Percentiles rank a stretch among this genome's conserved stretches.
These are phyloP conservation scores for Pseudogymnoascus sp. DNA, from an alignment of 2,329 filamentous ascomycete genomes.

Conservation along the genomic window DNA sequence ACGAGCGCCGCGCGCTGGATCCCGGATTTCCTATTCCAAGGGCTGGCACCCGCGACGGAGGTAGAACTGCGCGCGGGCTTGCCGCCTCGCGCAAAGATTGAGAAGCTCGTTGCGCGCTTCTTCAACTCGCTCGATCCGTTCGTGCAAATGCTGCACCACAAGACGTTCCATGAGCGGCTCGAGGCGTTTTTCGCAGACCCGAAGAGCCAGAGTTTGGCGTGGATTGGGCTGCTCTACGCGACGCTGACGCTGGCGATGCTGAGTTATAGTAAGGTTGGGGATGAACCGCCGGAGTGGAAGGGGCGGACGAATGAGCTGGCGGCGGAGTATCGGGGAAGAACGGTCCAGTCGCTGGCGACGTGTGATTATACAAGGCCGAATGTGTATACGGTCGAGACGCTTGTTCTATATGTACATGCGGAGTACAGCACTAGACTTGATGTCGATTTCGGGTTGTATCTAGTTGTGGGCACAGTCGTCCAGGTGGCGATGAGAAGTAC, in stretches of 20 bases:
- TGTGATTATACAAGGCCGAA: conserved; percentile 71
- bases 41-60: conserved; percentile 59
- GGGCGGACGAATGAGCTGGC: conserved; percentile 50
- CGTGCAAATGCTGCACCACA: conserved; percentile 71
- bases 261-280: conserved; percentile 70
- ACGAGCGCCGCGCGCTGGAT: conserved; percentile 52
- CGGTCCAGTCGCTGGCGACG: conserved; percentile 68
- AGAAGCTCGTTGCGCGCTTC: conserved; percentile 78
- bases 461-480: conserved; percentile 46
- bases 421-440: conserved; percentile 69
- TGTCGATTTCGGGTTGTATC: conserved; percentile 48
- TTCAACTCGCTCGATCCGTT: conserved; percentile 73
- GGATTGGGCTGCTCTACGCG: conserved; percentile 69
- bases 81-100: conserved; percentile 72
- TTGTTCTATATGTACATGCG: conserved; percentile 67
- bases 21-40: conserved; percentile 70
- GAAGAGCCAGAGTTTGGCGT: conserved; percentile 64
- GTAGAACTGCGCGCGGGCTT: conserved; percentile 71
- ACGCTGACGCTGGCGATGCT: conserved; percentile 71
- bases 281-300: conserved; percentile 71
- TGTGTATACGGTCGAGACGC: conserved; percentile 69
- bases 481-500: conserved; percentile 44
- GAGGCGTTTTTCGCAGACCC: conserved; percentile 62
- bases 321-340: conserved; percentile 59
- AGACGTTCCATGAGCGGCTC: conserved; percentile 73